Evolutionary conservation across 345 rosid genomes (phyloP), one percentile per base, ranked within the genome.

Genomic region (Rubroshorea leprosula): DNA sequence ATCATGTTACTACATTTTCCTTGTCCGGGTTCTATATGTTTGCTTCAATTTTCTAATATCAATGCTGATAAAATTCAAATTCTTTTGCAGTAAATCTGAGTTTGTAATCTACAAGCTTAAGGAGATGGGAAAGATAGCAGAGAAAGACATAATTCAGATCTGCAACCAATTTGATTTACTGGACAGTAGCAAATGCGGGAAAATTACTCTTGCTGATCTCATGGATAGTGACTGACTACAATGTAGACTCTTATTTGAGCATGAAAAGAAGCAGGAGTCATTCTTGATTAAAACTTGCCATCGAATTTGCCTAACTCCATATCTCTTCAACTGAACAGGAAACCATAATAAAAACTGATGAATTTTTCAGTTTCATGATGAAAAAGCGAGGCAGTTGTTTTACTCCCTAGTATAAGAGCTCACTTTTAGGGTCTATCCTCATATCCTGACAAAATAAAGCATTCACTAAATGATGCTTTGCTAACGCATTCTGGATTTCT

Each of bases 61-160:
- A 35, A 35, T 35, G 41, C 11, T 35, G 41, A 3, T 35, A 35
- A 13, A 35, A 35, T 6, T 9, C 41, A 35, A 10, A 35, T 35
- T 8, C 12, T 35, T 35, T 55, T 75, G 72, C 85, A 86, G 89
- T 68, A 83, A 85, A 71, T 76, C 87, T 1, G 93, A 86, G 61
- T 83, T 72, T 47, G 68, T 86, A 8, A 72, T 80, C 74, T 77
- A 80, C 80, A 86, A 86, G 75, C 86, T 86, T 1, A 86, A 77
- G 78, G 83, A 86, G 77, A 80, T 86, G 93, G 85, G 89, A 26
- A 86, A 70, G 65, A 68, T 86, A 60, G 65, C 77, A 57, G 80
- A 78, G 54, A 83, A 78, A 61, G 93, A 86, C 68, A 65, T 80
- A 43, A 41, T 70, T 41, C 85, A 70, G 69, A 80, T 80, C 52